These are phyloP conservation scores for Penicillium maclennaniae DNA, from an alignment of 495 filamentous ascomycete genomes.

Conservation along the genomic window DNA sequence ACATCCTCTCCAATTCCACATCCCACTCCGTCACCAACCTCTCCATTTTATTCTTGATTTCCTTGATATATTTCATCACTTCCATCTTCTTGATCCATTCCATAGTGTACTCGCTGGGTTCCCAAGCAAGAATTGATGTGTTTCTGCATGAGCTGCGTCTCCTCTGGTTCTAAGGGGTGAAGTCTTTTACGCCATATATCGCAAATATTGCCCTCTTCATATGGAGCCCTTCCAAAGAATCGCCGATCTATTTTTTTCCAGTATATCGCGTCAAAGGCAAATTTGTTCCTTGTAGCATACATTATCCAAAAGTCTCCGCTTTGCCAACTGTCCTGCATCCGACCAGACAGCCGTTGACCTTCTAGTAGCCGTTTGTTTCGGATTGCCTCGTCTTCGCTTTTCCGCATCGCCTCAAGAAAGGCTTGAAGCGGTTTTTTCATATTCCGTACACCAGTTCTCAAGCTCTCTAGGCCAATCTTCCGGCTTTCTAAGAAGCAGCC, in stretches of 20 bases:
- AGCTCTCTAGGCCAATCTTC: conserved; percentile 12
- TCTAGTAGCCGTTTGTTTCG: not conserved
- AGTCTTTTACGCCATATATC: conserved; percentile 14
- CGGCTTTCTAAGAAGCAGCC: conserved; percentile 6
- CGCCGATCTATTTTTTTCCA: conserved; percentile 16
- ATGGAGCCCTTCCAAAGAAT: conserved; percentile 11
- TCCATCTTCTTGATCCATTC: not conserved
- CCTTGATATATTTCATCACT: too few relatives aligned
- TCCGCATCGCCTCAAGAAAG: conserved; percentile 16
- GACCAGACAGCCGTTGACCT: conserved; percentile 9
- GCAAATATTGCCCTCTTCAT: conserved; percentile 3
- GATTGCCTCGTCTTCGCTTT: conserved; percentile 12
- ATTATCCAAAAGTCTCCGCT: conserved; percentile 13
- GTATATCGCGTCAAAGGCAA: too few relatives aligned
- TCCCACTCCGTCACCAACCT: too few relatives aligned
- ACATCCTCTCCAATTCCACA: too few relatives aligned
- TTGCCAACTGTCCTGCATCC: conserved; percentile 12
- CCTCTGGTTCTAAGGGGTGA: conserved; percentile 7
- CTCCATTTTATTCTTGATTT: too few relatives aligned
- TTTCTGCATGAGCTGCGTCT: conserved; percentile 16
- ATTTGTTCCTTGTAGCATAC: conserved; percentile 15
- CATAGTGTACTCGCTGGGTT: conserved; percentile 22
- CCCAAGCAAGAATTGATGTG: conserved; percentile 13
- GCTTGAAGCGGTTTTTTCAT: conserved; percentile 14
- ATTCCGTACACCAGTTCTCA: conserved; percentile 20